Percentiles rank a stretch among this genome's conserved stretches.
These are phyloP conservation scores for Cutaneotrichosporon cavernicola DNA, from an alignment of 1,284 basidiomycete genomes.

Conservation along the genomic window DNA sequence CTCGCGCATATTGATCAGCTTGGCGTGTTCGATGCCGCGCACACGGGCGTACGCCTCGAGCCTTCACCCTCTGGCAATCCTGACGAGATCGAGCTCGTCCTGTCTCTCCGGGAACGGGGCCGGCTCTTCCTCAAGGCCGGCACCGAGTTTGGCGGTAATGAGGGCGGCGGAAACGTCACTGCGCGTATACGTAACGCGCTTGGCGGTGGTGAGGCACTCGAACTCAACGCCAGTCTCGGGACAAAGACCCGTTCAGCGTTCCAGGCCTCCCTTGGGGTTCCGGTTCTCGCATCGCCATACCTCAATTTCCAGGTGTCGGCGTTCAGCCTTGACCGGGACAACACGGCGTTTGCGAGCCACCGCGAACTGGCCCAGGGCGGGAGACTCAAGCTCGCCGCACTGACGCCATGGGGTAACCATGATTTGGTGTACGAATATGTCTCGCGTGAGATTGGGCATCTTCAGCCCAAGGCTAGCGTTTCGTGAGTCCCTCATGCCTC, in stretches of 20 bases:
- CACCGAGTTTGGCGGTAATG: slow-evolving; percentile 91
- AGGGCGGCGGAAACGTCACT: slow-evolving; percentile 80
- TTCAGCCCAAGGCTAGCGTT: slow-evolving; percentile 72
- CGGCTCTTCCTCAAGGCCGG: slow-evolving; percentile 78
- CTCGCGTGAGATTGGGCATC: slow-evolving; percentile 67
- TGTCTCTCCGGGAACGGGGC: slow-evolving; percentile 73
- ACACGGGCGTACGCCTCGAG: slow-evolving; percentile 62
- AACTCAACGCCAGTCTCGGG: slow-evolving; percentile 78
- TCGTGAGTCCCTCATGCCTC: slow-evolving; percentile 62
- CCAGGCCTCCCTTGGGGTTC: slow-evolving; percentile 48
- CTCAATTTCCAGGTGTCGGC: slow-evolving; percentile 45
- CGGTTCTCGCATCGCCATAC: slow-evolving; percentile 50
- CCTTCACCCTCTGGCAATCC: slow-evolving; percentile 62
- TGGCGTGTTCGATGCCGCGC: slow-evolving; percentile 72
- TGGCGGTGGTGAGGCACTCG: slow-evolving; percentile 85
- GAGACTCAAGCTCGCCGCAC: slow-evolving; percentile 46
- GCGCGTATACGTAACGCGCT: slow-evolving; percentile 82
- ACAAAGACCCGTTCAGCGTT: slow-evolving; percentile 85
- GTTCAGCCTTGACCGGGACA: slow-evolving; percentile 56
- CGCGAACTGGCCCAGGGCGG: slow-evolving; percentile 54
- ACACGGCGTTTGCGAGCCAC: slow-evolving; percentile 54
- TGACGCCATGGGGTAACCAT: slow-evolving; percentile 61
- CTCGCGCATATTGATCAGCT: slow-evolving; percentile 65
- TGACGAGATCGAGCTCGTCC: slow-evolving; percentile 81
- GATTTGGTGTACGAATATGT: slow-evolving; percentile 79